Evolutionary conservation across 345 rosid genomes (phyloP), one percentile per base, ranked within the genome.

Genomic region (Citrus glauca): DNA sequence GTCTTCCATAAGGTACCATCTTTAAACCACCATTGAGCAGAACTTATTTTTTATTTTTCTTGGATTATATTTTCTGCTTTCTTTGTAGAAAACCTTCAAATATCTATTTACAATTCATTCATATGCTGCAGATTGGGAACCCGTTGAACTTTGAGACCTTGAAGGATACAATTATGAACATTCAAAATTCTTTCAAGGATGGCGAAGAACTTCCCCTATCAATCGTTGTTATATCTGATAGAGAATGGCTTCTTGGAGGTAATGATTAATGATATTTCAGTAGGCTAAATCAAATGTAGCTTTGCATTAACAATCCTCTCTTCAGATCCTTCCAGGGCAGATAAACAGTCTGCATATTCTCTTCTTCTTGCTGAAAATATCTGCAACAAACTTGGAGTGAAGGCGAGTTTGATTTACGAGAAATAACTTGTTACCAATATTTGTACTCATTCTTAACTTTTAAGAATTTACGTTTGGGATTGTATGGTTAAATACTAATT

Each of bases 311-410:
- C 45, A 56, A 60, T 77, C 81, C 75, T 66, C 59, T 87, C 65
- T 72, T 72, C 88, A 93, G 99, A 96, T 88, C 89, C 95, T 68
- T 89, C 91, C 73, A 91, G 86, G 88, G 98, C 99, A 53, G 99
- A 94, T 90, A 94, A 92, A 86, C 94, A 91, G 66, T 89, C 95
- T 0, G 95, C 94, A 65, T 96, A 88, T 79, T 86, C 97, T 85
- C 98, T 92, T 86, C 91, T 96, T 74, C 97, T 96, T 25, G 97
- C 97, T 66, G 98, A 96, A 84, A 96, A 78, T 80, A 94, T 96
- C 86, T 94, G 98, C 87, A 86, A 69, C 71, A 91, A 90, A 87
- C 90, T 92, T 28, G 94, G 98, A 35, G 95, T 96, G 37, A 90
- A 87, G 90, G 99, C 90, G 73, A 70, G 40, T 55, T 37, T 65